phyloP scores from a whole-genome alignment of 1,284 basidiomycete genomes.

The Abortiporus biennis region DNA sequence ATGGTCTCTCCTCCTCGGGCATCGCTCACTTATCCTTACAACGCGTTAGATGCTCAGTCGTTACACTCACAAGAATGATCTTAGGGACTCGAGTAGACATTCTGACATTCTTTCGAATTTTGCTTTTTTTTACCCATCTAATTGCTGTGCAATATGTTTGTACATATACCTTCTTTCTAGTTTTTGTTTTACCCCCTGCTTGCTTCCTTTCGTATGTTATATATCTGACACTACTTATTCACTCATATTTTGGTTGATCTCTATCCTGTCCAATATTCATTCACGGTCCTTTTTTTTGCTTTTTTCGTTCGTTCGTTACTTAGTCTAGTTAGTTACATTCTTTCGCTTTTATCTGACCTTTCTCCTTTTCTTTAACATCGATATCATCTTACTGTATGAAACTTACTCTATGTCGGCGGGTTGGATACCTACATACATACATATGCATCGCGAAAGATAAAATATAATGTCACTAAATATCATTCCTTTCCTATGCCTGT shows the following conservation, averaged over 20 bases:
- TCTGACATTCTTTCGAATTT: slow-evolving; percentile 1
- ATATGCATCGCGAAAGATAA: no score
- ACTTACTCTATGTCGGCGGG: no score
- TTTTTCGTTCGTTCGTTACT: neutral
- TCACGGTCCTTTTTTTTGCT: neutral
- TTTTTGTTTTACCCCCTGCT: slow-evolving; percentile 5
- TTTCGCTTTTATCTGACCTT: neutral
- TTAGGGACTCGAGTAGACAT: no score
- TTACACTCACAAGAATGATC: slow-evolving; percentile 18
- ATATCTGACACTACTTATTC: slow-evolving; percentile 1
- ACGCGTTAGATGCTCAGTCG: slow-evolving; percentile 29
- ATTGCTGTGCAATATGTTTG: neutral
- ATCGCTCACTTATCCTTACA: slow-evolving; percentile 33
- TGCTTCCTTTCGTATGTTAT: neutral
- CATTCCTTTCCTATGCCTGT: no score
- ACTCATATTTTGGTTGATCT: neutral
- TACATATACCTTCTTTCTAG: neutral
- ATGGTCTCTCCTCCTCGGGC: slow-evolving; percentile 25
- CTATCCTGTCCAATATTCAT: neutral
- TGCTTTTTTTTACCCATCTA: slow-evolving; percentile 2
- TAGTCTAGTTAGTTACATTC: neutral
- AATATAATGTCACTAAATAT: no score
- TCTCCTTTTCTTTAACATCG: neutral
- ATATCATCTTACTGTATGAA: neutral
- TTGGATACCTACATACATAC: no score